These are phyloP conservation scores for Tylopilus cervinicoccineus DNA, from an alignment of 768 basidiomycete species.

Conservation along the genomic window DNA sequence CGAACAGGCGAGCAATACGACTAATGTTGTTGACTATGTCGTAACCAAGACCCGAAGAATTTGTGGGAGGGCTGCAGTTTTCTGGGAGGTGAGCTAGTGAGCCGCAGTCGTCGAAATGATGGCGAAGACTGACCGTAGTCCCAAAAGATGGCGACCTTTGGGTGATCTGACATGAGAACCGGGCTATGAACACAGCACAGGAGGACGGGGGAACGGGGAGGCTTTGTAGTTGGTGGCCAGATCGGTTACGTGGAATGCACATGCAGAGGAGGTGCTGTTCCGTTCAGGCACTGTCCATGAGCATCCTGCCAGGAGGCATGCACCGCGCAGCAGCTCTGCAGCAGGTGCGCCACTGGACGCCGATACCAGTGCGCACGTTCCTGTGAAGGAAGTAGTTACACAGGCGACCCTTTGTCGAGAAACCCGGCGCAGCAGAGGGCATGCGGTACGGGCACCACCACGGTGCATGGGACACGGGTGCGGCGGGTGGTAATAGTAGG, in stretches of 20 bases:
- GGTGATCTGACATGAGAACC: conserved; percentile 26
- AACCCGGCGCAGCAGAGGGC: neutral
- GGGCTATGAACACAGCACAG: conserved; percentile 8
- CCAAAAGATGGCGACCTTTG: conserved; percentile 42
- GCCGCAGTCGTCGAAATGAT: neutral
- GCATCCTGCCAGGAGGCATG: conserved; percentile 7
- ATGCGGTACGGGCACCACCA: too few species aligned
- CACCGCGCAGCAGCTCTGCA: conserved; percentile 16
- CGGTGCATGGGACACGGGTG: too few species aligned
- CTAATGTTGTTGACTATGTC: conserved; percentile 42
- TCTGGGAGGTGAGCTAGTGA: conserved; percentile 21
- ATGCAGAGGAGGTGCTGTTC: conserved; percentile 11
- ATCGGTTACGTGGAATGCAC: conserved; percentile 10
- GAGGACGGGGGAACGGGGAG: neutral
- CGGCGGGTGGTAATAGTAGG: too few species aligned
- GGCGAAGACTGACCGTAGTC: conserved; percentile 29
- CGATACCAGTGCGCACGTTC: conserved; percentile 15
- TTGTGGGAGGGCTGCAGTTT: conserved; percentile 31
- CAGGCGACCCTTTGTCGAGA: neutral
- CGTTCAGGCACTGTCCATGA: conserved; percentile 10
- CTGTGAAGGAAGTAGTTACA: conserved; percentile 6
- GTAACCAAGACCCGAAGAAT: conserved; percentile 34
- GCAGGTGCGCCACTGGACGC: conserved; percentile 15
- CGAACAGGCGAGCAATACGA: conserved; percentile 43
- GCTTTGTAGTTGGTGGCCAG: conserved; percentile 22